Base-by-base conservation (phyloP, 495 filamentous ascomycete species). In the Cercophora samala region DNA sequence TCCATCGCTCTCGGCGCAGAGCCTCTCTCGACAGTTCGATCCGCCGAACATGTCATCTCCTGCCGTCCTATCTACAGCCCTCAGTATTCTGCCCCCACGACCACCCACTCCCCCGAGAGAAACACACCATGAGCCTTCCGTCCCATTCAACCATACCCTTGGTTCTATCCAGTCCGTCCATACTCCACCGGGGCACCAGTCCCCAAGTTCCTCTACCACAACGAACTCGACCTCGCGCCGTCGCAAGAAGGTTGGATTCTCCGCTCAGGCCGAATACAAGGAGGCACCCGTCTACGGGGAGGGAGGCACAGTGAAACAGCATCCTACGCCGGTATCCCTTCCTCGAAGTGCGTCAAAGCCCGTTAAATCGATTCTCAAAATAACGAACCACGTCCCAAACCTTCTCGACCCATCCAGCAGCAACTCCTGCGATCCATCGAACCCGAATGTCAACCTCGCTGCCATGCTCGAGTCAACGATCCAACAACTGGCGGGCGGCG, bases 281-380 rank as follows among this genome's bases (percentile, higher is more conserved):
- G 88, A 89, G 60, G 78, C 85, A 55, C 83, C 84, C 5, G 75
- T 77, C 2, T 81, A 82, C 64, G 69, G 79, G 21, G 79, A 83
- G 63, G 79, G 82, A 5, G 73, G 79, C 42, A 75, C 80, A 64
- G 77, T 77, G 52, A 73, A 76, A 37, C 60, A 66, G 9, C 74
- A 77, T 6, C 69, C 75, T 3, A 81, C 79, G 1, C 79, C 84
- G 68, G 74, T 80, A 69, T 74, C 84, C 69, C 68, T 77, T 26
- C 86, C 83, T 4, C 88, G 89, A 26, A 87, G 83, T 71, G 84
- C 88, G 61, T 82, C 81, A 42, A 92, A 89, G 72, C 86, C 91
- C 15, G 70, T 86, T 24, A 97, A 94, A 72, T 94, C 93, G 2
- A 97, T 99, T 64, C 84, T 99, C 59, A 99, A 98, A 76, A 83